These are phyloP conservation scores for Dissophora globulifera DNA, from an alignment of 192 early-diverging fungal genomes.

Conservation along the genomic window DNA sequence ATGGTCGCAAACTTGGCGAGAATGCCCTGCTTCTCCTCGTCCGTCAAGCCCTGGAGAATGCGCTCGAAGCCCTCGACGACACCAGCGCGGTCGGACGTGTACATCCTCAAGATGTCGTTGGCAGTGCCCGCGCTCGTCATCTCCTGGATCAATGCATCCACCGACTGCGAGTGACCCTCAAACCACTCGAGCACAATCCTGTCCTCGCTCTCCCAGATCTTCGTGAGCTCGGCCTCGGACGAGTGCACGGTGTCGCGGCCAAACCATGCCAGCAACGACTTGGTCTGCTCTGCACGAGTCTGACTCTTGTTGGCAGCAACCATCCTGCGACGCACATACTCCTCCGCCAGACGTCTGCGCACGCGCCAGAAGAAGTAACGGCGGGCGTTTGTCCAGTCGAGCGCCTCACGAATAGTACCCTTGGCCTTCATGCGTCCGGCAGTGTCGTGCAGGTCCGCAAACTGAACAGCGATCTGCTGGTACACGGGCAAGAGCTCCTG, in stretches of 20 bases:
- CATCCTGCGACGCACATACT: slow-evolving; percentile 74
- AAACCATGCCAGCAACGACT: slow-evolving; percentile 74
- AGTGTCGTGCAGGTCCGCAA: slow-evolving; percentile 97
- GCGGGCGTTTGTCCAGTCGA: slow-evolving; percentile 85
- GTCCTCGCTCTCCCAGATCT: slow-evolving; percentile 70
- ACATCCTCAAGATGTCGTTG: slow-evolving; percentile 41
- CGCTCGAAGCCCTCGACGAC: slow-evolving; percentile 52
- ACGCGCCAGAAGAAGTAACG: slow-evolving; percentile 95
- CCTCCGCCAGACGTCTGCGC: slow-evolving; percentile 83
- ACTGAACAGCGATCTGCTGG: slow-evolving; percentile 93
- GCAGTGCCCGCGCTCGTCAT: slow-evolving; percentile 22
- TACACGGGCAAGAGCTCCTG: slow-evolving; percentile 89
- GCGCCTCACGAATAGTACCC: slow-evolving; percentile 81
- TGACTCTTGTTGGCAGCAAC: slow-evolving; percentile 56
- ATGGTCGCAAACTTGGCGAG: slow-evolving; percentile 43
- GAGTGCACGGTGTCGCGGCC: slow-evolving; percentile 56
- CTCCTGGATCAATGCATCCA: slow-evolving; percentile 53
- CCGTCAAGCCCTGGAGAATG: slow-evolving; percentile 42
- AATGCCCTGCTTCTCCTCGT: slow-evolving; percentile 51
- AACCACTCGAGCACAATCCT: slow-evolving; percentile 68
- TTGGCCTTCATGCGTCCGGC: slow-evolving; percentile 97
- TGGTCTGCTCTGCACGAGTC: slow-evolving; percentile 62
- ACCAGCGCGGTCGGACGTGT: slow-evolving; percentile 46
- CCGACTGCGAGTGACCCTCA: slow-evolving; percentile 53
- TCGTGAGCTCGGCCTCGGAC: slow-evolving; percentile 38